Conservation (phyloP, 2,329 filamentous ascomycete genomes). For the Dothistroma septosporum region DNA sequence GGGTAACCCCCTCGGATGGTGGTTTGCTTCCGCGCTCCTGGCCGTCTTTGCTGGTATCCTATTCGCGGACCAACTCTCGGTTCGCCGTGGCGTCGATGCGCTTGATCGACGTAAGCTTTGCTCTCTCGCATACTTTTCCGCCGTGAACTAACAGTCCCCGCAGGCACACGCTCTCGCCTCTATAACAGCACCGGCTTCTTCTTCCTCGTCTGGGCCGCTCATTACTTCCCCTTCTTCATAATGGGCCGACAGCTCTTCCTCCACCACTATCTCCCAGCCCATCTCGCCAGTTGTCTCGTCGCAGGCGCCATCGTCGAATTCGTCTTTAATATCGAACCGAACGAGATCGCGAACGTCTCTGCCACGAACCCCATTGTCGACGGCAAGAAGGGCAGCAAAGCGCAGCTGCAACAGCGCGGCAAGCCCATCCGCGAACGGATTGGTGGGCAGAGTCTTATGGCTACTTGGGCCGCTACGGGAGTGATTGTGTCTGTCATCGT, state of each 20-base stretch:
- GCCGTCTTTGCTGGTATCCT: conserved; percentile 92
- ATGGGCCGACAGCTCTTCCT: conserved; percentile 98
- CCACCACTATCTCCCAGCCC: conserved; percentile 94
- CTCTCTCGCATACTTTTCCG: background rate
- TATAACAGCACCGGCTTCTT: conserved; percentile 99
- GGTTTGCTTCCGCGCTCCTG: conserved; percentile 85
- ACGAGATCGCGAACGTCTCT: conserved; percentile 52
- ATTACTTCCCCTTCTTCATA: conserved; percentile 95
- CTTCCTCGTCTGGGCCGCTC: conserved; percentile 95
- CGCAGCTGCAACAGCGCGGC: conserved; percentile 52
- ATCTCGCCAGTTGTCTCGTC: conserved; percentile 84
- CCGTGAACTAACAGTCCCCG: conserved; percentile 5
- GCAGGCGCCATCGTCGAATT: conserved; percentile 91
- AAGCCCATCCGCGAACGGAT: conserved; percentile 78
- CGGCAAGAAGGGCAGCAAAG: conserved; percentile 33
- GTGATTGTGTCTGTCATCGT: conserved; percentile 66
- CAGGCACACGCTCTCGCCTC: conserved; percentile 82
- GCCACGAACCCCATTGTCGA: conserved; percentile 37
- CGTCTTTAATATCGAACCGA: conserved; percentile 84
- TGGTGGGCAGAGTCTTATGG: conserved; percentile 69
- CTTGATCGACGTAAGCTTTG: conserved; percentile 80
- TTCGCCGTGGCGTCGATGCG: conserved; percentile 88
- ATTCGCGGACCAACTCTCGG: conserved; percentile 85
- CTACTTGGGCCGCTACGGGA: conserved; percentile 71
- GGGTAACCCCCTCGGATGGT: conserved; percentile 95